These are phyloP conservation scores for Cyclotella distinguenda DNA, from an alignment of 108 stramenopile species.

Conservation along the genomic window DNA sequence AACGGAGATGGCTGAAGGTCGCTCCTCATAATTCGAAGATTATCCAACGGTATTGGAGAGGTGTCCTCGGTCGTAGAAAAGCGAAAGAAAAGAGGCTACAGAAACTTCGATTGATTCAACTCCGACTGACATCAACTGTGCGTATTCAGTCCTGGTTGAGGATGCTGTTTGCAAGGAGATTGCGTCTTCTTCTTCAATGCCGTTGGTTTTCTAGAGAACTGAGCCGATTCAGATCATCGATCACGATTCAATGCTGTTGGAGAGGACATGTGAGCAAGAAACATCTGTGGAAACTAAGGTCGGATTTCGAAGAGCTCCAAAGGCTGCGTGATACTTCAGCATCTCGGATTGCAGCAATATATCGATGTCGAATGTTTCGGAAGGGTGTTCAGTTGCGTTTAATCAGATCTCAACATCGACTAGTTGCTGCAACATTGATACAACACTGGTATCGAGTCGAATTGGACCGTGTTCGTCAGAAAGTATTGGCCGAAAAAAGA, in stretches of 20 bases:
- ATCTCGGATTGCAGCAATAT: conserved; percentile 2
- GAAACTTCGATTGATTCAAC: not conserved
- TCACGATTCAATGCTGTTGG: conserved; percentile 30
- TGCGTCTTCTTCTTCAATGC: conserved; percentile 4
- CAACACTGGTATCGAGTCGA: conserved; percentile 27
- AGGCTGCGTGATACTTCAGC: conserved; percentile 4
- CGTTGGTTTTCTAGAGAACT: conserved; percentile 6
- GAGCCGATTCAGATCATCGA: conserved; percentile 14
- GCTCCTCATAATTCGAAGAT: conserved; percentile 21
- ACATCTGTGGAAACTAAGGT: conserved; percentile 4
- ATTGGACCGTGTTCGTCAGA: conserved; percentile 10
- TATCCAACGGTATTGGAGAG: conserved; percentile 38
- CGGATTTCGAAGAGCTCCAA: conserved; percentile 13
- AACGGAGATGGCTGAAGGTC: conserved; percentile 15
- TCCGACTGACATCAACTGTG: conserved; percentile 3
- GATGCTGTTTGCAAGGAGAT: conserved; percentile 14
- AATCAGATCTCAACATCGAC: conserved; percentile 10
- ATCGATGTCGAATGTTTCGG: conserved; percentile 10
- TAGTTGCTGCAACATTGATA: conserved; percentile 12
- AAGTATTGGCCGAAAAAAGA: conserved; percentile 1
- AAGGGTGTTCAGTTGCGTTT: conserved; percentile 16
- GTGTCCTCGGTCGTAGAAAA: conserved; percentile 30
- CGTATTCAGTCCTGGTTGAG: conserved; percentile 27
- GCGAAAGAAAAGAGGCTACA: conserved; percentile 4
- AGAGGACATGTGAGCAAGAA: not conserved